These are phyloP conservation scores for Ganoderma lingzhi DNA, from an alignment of 1,284 basidiomycete species.

Conservation along the genomic window DNA sequence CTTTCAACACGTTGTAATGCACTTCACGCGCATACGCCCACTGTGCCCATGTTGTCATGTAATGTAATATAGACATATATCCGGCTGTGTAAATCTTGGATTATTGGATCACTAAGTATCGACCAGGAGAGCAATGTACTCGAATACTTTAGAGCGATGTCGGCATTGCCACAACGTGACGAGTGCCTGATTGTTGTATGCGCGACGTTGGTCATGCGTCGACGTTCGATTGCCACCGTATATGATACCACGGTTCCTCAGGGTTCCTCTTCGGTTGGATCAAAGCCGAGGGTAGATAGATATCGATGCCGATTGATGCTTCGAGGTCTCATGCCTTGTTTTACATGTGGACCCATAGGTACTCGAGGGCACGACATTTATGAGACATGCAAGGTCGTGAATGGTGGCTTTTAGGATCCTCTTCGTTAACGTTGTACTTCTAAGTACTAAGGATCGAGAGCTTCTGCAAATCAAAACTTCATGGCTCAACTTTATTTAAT, in stretches of 20 bases:
- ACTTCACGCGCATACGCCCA: conserved; percentile 14
- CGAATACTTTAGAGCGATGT: not conserved
- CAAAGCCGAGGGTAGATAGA: not conserved
- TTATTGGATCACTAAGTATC: not conserved
- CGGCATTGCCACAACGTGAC: not conserved
- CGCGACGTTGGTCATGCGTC: not conserved
- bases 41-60: conserved; percentile 15
- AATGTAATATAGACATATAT: conserved; percentile 16
- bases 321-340: not conserved
- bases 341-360: conserved; percentile 8
- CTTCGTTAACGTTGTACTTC: too few species aligned
- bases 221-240: too few species aligned
- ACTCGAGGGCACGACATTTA: not conserved
- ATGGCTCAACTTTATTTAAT: too few species aligned
- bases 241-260: not conserved
- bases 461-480: too few species aligned
- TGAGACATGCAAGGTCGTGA: not conserved
- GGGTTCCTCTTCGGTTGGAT: not conserved
- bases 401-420: not conserved
- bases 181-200: not conserved
- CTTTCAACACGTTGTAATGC: conserved; percentile 20
- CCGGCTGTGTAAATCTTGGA: not conserved
- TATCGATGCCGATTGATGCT: not conserved
- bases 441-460: too few species aligned
- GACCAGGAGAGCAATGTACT: not conserved